phyloP scores from a whole-genome alignment of 163 green algal species.

The Coccomyxa subellipsoidea region DNA sequence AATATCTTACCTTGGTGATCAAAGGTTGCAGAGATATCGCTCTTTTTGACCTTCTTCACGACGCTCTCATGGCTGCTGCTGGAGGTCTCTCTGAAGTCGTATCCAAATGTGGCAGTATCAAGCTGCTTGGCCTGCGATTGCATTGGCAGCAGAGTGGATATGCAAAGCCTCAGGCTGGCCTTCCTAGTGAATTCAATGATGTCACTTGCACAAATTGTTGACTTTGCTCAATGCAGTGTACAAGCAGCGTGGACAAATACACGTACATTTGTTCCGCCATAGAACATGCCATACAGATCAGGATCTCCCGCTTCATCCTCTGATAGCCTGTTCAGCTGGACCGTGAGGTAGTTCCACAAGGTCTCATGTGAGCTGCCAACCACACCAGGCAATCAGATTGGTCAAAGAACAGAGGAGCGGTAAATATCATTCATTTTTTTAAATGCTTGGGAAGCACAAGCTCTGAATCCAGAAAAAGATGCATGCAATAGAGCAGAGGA shows the following conservation, averaged over 20 bases:
- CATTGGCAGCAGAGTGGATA: too few species aligned
- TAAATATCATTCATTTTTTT: too few species aligned
- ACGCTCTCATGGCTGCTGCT: conserved; percentile 26
- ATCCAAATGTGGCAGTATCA: conserved; percentile 14
- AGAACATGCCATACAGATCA: conserved; percentile 49
- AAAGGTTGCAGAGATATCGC: conserved; percentile 3
- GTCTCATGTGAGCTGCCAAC: neutral
- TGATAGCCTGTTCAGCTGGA: conserved; percentile 39
- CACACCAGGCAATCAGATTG: too few species aligned
- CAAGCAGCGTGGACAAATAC: too few species aligned
- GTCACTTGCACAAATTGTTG: too few species aligned
- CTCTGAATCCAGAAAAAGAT: too few species aligned
- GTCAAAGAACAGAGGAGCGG: too few species aligned
- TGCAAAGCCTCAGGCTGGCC: neutral
- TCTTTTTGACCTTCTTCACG: conserved; percentile 21
- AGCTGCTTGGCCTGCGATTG: conserved; percentile 13
- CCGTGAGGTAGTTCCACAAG: conserved; percentile 43
- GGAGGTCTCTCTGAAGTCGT: conserved; percentile 47
- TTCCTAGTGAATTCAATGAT: too few species aligned
- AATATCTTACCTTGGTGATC: neutral
- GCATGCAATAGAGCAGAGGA: too few species aligned
- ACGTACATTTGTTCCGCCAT: conserved; percentile 13
- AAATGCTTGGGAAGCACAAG: too few species aligned
- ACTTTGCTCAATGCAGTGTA: too few species aligned
- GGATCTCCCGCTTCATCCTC: conserved; percentile 38